Conservation (phyloP, 2,329 filamentous ascomycete genomes). For the Hirsutella rhossiliensis region DNA sequence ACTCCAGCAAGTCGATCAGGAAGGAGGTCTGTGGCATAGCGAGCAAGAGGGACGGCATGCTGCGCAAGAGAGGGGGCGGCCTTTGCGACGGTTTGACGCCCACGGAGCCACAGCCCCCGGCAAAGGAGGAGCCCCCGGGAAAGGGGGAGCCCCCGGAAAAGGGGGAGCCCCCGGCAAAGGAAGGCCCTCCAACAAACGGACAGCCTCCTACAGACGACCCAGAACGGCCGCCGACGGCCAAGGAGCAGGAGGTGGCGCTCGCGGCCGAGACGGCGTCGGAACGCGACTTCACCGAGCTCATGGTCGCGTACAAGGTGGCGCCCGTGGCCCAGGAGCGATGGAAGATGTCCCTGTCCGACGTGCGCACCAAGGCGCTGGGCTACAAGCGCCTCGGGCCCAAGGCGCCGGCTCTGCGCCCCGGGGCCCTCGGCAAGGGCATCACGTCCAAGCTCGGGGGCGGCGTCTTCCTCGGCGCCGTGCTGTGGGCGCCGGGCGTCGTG, state of each 20-base stretch:
- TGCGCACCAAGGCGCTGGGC: background rate
- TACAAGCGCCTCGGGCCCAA: background rate
- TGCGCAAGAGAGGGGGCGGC: too few relatives aligned
- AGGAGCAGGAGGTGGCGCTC: background rate
- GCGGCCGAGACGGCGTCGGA: background rate
- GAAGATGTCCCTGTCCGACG: background rate
- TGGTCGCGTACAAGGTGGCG: background rate
- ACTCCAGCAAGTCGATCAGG: too few relatives aligned
- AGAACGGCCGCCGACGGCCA: background rate
- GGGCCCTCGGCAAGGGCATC: background rate
- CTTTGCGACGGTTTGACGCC: too few relatives aligned
- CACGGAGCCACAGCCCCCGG: too few relatives aligned
- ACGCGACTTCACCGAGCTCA: background rate
- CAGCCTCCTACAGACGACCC: too few relatives aligned
- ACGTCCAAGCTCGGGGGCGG: background rate
- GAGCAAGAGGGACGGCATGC: too few relatives aligned
- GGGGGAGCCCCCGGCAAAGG: too few relatives aligned
- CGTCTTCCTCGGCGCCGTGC: background rate
- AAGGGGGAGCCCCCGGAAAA: too few relatives aligned
- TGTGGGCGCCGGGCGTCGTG: background rate
- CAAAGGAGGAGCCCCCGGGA: too few relatives aligned
- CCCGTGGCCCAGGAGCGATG: background rate
- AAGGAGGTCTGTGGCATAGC: too few relatives aligned
- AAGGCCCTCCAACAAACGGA: too few relatives aligned
- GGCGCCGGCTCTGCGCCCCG: background rate